These are phyloP conservation scores for Paramyrothecium sp. DNA, from an alignment of 2,329 filamentous ascomycete species.

Conservation along the genomic window DNA sequence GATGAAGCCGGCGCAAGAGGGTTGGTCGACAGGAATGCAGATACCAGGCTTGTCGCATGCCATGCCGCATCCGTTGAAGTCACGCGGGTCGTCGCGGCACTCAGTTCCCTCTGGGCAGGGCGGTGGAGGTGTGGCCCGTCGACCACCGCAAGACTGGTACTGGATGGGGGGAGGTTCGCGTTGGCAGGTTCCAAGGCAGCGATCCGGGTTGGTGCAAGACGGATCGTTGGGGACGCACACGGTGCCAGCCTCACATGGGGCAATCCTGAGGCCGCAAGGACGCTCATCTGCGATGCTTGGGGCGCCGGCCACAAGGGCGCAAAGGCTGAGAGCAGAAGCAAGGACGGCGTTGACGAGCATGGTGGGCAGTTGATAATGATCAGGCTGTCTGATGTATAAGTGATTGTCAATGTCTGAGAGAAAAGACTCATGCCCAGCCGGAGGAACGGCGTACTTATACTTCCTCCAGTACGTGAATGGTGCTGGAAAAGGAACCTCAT, in stretches of 20 bases:
- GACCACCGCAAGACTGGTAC: constrained; percentile 16
- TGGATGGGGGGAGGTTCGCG: not conserved
- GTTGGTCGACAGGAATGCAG: constrained; percentile 10
- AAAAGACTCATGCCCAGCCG: not conserved
- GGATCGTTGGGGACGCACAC: not conserved
- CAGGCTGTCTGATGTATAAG: not conserved
- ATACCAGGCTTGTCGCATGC: constrained; percentile 17
- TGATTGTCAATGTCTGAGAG: not conserved
- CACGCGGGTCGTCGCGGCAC: constrained; percentile 16
- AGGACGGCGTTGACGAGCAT: not conserved
- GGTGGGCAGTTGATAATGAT: not conserved
- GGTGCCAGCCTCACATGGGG: not conserved
- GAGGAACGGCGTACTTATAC: not conserved
- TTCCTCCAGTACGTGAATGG: not conserved
- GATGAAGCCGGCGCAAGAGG: constrained; percentile 12
- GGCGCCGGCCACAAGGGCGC: not conserved
- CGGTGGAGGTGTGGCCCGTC: constrained; percentile 4
- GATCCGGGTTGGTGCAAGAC: not conserved
- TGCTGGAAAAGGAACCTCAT: not conserved
- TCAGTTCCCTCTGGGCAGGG: constrained; percentile 9
- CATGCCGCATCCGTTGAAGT: constrained; percentile 10
- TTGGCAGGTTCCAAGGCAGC: not conserved
- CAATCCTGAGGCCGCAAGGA: not conserved
- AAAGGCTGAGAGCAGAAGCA: not conserved
- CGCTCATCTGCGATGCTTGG: not conserved